Percentiles rank a stretch among this genome's conserved stretches.
Evolutionary conservation across 495 filamentous ascomycete genomes (phyloP).

Genomic region (Penicillium roqueforti): DNA sequence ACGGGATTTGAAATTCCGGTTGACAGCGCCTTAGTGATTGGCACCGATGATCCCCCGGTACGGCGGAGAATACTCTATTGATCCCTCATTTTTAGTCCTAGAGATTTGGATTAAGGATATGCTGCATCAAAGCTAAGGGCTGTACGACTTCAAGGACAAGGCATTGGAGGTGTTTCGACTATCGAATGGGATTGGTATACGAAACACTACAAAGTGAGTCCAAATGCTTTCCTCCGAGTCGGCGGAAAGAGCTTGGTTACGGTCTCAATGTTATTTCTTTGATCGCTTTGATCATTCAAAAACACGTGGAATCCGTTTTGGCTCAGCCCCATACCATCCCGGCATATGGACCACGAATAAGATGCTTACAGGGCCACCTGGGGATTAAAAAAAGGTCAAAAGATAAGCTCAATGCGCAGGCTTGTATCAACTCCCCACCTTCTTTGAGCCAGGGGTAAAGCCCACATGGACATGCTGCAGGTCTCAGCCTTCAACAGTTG

Average conservation of each 20-base stretch:
- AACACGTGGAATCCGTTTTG: not conserved
- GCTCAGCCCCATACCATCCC: not conserved
- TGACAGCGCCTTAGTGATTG: not conserved
- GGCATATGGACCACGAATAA: not conserved
- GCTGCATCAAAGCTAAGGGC: not conserved
- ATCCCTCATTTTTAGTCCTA: not conserved
- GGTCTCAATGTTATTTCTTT: not conserved
- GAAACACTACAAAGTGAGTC: not conserved
- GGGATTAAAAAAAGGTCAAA: not conserved
- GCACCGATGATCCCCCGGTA: not conserved
- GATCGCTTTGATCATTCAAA: not conserved
- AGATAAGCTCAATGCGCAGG: slow-evolving; percentile 8
- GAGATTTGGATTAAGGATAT: not conserved
- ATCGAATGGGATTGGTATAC: not conserved
- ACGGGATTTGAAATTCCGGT: not conserved
- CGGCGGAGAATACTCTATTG: not conserved
- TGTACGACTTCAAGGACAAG: not conserved
- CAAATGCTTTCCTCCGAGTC: not conserved
- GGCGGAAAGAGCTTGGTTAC: not conserved
- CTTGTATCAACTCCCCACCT: not conserved
- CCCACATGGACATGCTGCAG: slow-evolving; percentile 3
- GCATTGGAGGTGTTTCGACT: not conserved
- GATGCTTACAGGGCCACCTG: slow-evolving; percentile 4
- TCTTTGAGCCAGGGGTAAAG: not conserved
- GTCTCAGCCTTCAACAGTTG: not conserved